Percentiles rank a stretch among this genome's conserved stretches.
These are phyloP conservation scores for Cucumis cinereus DNA, from an alignment of 306 rosid genomes.

Conservation along the genomic window DNA sequence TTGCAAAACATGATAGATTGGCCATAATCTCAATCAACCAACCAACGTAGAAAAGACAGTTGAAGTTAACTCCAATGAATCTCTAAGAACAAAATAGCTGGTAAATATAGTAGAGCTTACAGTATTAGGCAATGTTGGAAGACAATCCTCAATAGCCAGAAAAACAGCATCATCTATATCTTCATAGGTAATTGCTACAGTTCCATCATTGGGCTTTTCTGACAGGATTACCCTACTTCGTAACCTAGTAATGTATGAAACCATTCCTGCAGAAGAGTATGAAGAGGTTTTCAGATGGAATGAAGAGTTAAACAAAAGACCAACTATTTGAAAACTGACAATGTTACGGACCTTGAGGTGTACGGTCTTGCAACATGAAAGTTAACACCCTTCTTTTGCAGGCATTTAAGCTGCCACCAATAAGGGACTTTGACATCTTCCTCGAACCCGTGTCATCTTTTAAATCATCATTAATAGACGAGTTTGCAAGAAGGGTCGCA, in stretches of 20 bases:
- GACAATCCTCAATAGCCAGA: constrained; percentile 49
- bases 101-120: constrained; percentile 37
- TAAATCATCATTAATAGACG: constrained; percentile 35
- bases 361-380: constrained; percentile 40
- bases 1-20: not conserved
- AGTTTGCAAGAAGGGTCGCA: constrained; percentile 26
- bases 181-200: constrained; percentile 70
- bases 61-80: not conserved
- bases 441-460: constrained; percentile 40
- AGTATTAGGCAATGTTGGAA: constrained; percentile 80
- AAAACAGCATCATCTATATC: constrained; percentile 45
- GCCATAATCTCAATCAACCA: not conserved
- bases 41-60: not conserved
- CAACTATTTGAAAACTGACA: not conserved
- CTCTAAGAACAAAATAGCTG: not conserved
- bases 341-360: constrained; percentile 54
- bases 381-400: constrained; percentile 56
- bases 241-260: constrained; percentile 27
- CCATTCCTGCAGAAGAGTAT: constrained; percentile 42
- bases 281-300: constrained; percentile 8
- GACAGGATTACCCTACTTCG: constrained; percentile 66
- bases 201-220: constrained; percentile 87
- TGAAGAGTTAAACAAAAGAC: not conserved
- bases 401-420: constrained; percentile 71
- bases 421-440: constrained; percentile 63